Base-by-base conservation (phyloP, 2,329 filamentous ascomycete genomes). In the Dothidotthia symphoricarpi region DNA sequence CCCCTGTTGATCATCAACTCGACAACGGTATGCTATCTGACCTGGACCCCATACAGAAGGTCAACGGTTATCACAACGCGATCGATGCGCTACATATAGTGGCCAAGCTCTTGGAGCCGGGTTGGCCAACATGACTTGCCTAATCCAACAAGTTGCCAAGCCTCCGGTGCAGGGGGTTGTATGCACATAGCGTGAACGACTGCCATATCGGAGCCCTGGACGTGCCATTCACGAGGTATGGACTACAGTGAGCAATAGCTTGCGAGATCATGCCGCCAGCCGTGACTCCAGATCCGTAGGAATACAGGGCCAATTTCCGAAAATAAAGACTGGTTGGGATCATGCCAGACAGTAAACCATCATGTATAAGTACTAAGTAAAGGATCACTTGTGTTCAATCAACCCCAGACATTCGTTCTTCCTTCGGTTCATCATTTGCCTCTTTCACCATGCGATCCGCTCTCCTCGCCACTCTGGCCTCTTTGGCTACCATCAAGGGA, bases 391-490 rank as follows among this genome's bases (percentile, higher is more conserved):
- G 16, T 12, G 13, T 37, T 19, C 16, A 24, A 31, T 37, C 29
- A 45, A 38, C 32, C 36, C 33, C 33, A 34, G 41, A 41, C 47
- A 25, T 39, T 47, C 45, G 42, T 26, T 42, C 36, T 46, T 26
- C 42, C 19, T 41, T 51, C 42, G 26, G 43, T 51, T 29, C 32
- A 13, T 34, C 33, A 39, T 39, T 31, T 32, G 48, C 47, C 31
- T 43, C 44, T 10, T 5, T 39, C 49, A 56, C 38, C 14, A 62
- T 62, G 59, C 54, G 59, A 39, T 59, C 57, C 14, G 51, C 57
- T 26, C 45, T 62, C 43, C 47, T 62, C 27, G 53, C 55, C 28
- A 60, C 59, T 9, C 41, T 62, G 47, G 56, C 49, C 14, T 59
- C 59, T 10, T 32, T 60, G 37, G 52, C 51, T 17, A 52, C 55